A percentile compares a stretch with the other conserved stretches of the same genome.
phyloP scores from a whole-genome alignment of 768 basidiomycete genomes.

The Hydnomerulius pinastri region DNA sequence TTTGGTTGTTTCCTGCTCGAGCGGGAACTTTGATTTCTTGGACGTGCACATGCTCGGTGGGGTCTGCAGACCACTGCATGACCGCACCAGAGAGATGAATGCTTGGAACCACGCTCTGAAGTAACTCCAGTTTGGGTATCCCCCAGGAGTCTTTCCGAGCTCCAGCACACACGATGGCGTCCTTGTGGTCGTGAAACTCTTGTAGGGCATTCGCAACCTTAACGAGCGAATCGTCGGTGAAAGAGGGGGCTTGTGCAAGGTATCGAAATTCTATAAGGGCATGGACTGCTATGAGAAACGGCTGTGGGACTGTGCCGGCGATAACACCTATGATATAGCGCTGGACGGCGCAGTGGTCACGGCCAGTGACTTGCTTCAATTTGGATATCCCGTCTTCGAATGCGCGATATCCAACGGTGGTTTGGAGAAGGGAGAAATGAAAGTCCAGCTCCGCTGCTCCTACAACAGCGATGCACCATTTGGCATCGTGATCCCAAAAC shows the following conservation, averaged over 20 bases:
- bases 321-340: slow-evolving; percentile 36
- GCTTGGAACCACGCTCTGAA: slow-evolving; percentile 4
- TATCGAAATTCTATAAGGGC: slow-evolving; percentile 41
- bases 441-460: slow-evolving; percentile 37
- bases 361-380: slow-evolving; percentile 44
- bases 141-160: slow-evolving; percentile 9
- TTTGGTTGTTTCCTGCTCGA: slow-evolving; percentile 1
- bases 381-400: slow-evolving; percentile 41
- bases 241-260: slow-evolving; percentile 32
- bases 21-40: background rate
- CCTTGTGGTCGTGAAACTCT: slow-evolving; percentile 37
- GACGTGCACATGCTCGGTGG: slow-evolving; percentile 3
- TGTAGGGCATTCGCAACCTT: slow-evolving; percentile 22
- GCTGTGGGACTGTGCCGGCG: slow-evolving; percentile 31
- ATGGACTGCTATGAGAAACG: slow-evolving; percentile 34
- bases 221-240: slow-evolving; percentile 22
- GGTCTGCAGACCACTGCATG: slow-evolving; percentile 10
- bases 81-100: background rate
- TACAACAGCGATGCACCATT: slow-evolving; percentile 39
- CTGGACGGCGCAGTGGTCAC: slow-evolving; percentile 40
- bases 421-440: slow-evolving; percentile 38
- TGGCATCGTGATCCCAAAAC: slow-evolving; percentile 41
- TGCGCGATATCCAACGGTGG: slow-evolving; percentile 36
- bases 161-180: slow-evolving; percentile 30
- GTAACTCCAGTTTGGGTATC: slow-evolving; percentile 11